phyloP scores from a whole-genome alignment of 2,329 filamentous ascomycete species.

The Calonectria pauciramosa region DNA sequence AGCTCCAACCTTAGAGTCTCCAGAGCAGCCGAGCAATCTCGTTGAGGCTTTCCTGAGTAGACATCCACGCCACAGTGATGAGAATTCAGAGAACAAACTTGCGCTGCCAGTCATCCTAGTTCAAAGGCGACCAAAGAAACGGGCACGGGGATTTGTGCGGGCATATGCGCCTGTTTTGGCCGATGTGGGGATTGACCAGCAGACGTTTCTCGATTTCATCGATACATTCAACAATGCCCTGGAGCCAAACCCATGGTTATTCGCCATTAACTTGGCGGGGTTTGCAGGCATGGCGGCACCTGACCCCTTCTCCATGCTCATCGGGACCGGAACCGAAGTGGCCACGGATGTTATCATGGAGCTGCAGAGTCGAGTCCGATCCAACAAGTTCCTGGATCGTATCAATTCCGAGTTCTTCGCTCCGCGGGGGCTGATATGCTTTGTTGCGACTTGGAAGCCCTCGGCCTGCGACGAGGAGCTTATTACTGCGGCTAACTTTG shows the following conservation, averaged over 20 bases:
- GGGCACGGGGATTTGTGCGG: slow-evolving; percentile 64
- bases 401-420: slow-evolving; percentile 70
- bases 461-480: slow-evolving; percentile 46
- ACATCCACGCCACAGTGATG: not conserved
- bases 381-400: slow-evolving; percentile 67
- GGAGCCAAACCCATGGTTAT: slow-evolving; percentile 9
- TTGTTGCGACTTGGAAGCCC: slow-evolving; percentile 67
- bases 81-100: not conserved
- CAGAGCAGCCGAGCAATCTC: not conserved
- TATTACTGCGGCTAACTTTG: slow-evolving; percentile 5
- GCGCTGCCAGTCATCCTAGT: slow-evolving; percentile 62
- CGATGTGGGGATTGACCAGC: slow-evolving; percentile 61
- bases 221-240: slow-evolving; percentile 24
- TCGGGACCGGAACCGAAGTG: slow-evolving; percentile 56
- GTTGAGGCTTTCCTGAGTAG: slow-evolving; percentile 8
- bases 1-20: not conserved
- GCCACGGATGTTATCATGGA: slow-evolving; percentile 57
- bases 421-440: slow-evolving; percentile 65
- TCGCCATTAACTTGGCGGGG: slow-evolving; percentile 46
- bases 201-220: slow-evolving; percentile 27
- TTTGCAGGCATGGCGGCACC: not conserved
- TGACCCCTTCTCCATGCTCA: not conserved
- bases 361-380: slow-evolving; percentile 54
- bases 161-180: slow-evolving; percentile 65
- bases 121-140: slow-evolving; percentile 63